phyloP scores from a whole-genome alignment of 495 filamentous ascomycete species.

The Penicillium longicatenatum region DNA sequence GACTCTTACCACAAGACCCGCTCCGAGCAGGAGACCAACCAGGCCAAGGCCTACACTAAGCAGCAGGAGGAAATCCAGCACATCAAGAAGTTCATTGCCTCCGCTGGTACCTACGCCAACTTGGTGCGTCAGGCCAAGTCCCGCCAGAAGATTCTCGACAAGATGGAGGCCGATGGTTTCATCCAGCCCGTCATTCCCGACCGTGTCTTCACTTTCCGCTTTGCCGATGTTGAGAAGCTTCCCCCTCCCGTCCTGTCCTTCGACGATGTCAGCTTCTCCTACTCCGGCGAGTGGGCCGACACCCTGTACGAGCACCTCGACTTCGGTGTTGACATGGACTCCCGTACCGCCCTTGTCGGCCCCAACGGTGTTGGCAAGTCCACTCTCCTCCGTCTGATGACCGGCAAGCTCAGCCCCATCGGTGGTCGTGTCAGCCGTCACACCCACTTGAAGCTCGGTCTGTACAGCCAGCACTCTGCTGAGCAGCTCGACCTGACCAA shows the following conservation, averaged over 20 bases:
- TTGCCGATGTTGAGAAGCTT: constrained; percentile 97
- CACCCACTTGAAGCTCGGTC: constrained; percentile 95
- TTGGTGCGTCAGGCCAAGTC: constrained; percentile 98
- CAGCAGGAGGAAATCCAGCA: constrained; percentile 98
- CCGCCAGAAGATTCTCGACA: constrained; percentile 98
- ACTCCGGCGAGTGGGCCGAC: constrained; percentile 85
- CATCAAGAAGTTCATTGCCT: constrained; percentile 99
- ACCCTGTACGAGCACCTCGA: constrained; percentile 96
- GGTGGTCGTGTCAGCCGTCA: constrained; percentile 80
- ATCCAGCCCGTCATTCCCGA: constrained; percentile 87
- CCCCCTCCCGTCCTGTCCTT: constrained; percentile 95
- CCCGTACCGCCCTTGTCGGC: constrained; percentile 92
- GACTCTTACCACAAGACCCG: constrained; percentile 97
- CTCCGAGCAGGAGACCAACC: constrained; percentile 92
- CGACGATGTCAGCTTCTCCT: constrained; percentile 96
- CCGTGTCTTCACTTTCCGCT: constrained; percentile 95
- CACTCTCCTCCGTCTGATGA: constrained; percentile 97
- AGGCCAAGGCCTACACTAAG: constrained; percentile 97
- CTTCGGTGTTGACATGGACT: constrained; percentile 99
- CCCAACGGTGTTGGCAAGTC: constrained; percentile 99
- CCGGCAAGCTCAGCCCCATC: constrained; percentile 88
- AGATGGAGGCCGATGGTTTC: constrained; percentile 99
- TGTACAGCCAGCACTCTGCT: constrained; percentile 97
- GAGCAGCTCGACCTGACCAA: constrained; percentile 99
- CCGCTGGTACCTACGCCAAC: constrained; percentile 99